Base-by-base conservation (phyloP, 768 basidiomycete species). In the Mrakia frigida region DNA sequence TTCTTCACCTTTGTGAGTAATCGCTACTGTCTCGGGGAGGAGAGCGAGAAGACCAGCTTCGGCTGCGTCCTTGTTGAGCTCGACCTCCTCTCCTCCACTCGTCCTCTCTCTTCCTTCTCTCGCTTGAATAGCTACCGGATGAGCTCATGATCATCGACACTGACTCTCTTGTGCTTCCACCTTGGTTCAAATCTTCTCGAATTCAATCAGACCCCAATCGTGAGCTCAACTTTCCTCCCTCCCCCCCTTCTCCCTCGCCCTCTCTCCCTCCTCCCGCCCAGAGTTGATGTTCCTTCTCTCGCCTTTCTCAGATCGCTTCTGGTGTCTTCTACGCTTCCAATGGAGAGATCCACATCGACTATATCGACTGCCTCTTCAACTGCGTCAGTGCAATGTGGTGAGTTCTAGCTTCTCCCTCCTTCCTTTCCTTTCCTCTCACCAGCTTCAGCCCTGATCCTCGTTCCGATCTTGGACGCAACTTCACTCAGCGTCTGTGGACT, bases 301-400 rank as follows among this genome's bases (percentile, higher is more conserved):
- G n/a, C 50, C 16, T 35, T 11, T 11, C 50, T 28, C 23, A 77
- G 76, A 67, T 77, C 63, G 43, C 67, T 25, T 46, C 76, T 1
- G 61, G 25, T 18, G 73, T 77, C 33, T 67, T 77, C n/a, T 77
- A 77, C 33, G 76, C 70, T n/a, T 63, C 63, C 28, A 77, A 77
- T 23, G 76, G 76, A 63, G n/a, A 77, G 61, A 35, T 80, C 73
- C 80, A 82, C 41, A 83, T 84, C 74, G 73, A 61, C 46, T 84
- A 83, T 75, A 82, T 84, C 79, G 84, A 84, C 77, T 81, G 81
- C 43, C 80, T 84, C 25, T 84, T 84, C 79, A 77, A 60, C 82
- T 91, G 88, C 76, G 88, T 92, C 81, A 91, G 89, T 82, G 88
- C 91, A 21, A 88, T 93, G 85, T 89, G 89, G 75, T 76, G 33